These are phyloP conservation scores for Yamadazyma takamatsuzukensis DNA, from an alignment of 805 yeast genomes.

Conservation along the genomic window DNA sequence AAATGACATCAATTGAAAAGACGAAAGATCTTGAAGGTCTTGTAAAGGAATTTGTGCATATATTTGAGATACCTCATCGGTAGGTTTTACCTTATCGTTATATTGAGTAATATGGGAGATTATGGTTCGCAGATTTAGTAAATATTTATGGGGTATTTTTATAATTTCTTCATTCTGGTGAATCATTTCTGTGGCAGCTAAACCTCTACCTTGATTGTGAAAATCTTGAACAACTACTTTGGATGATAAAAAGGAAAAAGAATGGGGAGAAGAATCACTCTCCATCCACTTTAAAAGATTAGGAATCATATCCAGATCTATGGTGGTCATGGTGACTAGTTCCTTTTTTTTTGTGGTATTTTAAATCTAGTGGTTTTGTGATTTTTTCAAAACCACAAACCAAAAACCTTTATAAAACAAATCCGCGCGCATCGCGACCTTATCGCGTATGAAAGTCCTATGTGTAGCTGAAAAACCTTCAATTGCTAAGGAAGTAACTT, in stretches of 20 bases:
- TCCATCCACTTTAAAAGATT: too few species aligned
- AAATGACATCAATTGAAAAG: slow-evolving; percentile 58
- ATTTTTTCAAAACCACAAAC: too few species aligned
- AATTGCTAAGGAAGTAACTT: slow-evolving; percentile 80
- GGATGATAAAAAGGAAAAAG: slow-evolving; percentile 6
- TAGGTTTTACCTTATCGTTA: slow-evolving; percentile 31
- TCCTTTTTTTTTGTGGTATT: too few species aligned
- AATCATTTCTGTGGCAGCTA: slow-evolving; percentile 43
- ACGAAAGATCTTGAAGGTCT: slow-evolving; percentile 36
- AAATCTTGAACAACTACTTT: slow-evolving; percentile 5
- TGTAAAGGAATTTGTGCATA: slow-evolving; percentile 28
- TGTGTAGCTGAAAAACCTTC: slow-evolving; percentile 98
- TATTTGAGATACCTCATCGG: slow-evolving; percentile 24
- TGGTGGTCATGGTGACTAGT: too few species aligned
- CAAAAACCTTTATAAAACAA: too few species aligned
- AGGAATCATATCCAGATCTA: too few species aligned
- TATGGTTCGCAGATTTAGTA: slow-evolving; percentile 57
- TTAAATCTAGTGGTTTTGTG: too few species aligned
- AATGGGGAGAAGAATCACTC: too few species aligned
- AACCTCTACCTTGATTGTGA: slow-evolving; percentile 53
- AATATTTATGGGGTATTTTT: slow-evolving; percentile 52
- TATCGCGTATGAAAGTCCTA: slow-evolving; percentile 61
- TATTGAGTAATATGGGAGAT: slow-evolving; percentile 40
- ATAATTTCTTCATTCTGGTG: slow-evolving; percentile 43
- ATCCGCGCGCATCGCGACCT: neutral